Conservation (phyloP, 352 stramenopile species). For the Peronosclerospora sorghi region DNA sequence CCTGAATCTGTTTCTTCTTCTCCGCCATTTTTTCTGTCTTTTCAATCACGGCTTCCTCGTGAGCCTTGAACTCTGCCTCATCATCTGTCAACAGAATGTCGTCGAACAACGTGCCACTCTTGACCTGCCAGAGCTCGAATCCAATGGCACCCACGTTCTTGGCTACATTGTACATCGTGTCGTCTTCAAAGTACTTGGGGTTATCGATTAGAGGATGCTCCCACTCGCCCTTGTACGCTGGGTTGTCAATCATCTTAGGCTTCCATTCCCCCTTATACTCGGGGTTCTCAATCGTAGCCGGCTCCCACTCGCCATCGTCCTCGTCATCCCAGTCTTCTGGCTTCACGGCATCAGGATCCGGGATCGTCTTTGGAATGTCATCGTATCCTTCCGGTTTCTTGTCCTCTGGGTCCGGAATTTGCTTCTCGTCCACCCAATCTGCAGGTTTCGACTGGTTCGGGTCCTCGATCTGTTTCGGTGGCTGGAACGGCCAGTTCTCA, state of each 20-base stretch:
- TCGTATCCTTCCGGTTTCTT: conserved; percentile 97
- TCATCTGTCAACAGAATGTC: conserved; percentile 98
- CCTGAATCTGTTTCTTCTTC: conserved; percentile 73
- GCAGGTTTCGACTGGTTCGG: conserved; percentile 92
- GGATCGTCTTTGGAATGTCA: conserved; percentile 94
- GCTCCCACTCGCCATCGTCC: conserved; percentile 98
- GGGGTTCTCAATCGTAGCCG: conserved; percentile 91
- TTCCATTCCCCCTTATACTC: conserved; percentile 98
- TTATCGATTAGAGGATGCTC: conserved; percentile 94
- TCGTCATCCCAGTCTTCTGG: conserved; percentile 99
- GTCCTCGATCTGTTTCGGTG: conserved; percentile 95
- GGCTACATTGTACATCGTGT: conserved; percentile 91
- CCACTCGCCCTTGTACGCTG: conserved; percentile 98
- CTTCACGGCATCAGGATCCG: conserved; percentile 93
- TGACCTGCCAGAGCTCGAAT: conserved; percentile 99
- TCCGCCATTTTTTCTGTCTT: conserved; percentile 72
- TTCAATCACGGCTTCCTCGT: conserved; percentile 89
- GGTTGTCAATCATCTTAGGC: conserved; percentile 96
- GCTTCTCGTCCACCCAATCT: conserved; percentile 95
- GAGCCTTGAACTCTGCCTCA: conserved; percentile 92
- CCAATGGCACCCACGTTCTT: conserved; percentile 94
- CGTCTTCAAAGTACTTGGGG: conserved; percentile 94
- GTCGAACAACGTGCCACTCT: conserved; percentile 97
- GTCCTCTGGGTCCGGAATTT: conserved; percentile 95
- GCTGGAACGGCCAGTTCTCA: conserved; percentile 95